phyloP scores from a whole-genome alignment of 2,329 filamentous ascomycete genomes.

The Cadophora sp. region DNA sequence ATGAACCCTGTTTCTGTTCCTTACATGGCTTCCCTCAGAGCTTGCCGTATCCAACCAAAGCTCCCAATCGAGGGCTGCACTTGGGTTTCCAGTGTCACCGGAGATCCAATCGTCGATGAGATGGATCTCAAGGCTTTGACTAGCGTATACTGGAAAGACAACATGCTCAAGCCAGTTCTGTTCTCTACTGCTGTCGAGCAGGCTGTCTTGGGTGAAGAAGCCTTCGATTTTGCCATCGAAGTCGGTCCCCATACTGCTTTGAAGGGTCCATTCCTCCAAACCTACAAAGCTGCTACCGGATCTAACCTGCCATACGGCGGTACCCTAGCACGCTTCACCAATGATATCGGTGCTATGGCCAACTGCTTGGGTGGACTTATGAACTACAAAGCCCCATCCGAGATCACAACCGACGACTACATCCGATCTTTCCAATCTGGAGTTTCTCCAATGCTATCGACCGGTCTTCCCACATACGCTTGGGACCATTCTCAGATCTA shows the following conservation, averaged over 20 bases:
- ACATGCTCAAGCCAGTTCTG: constrained; percentile 46
- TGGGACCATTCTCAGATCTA: constrained; percentile 32
- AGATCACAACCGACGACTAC: constrained; percentile 18
- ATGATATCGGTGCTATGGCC: constrained; percentile 22
- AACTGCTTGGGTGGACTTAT: constrained; percentile 21
- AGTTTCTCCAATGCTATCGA: constrained; percentile 5
- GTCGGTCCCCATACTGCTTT: constrained; percentile 38
- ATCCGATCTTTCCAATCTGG: constrained; percentile 12
- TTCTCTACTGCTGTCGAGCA: constrained; percentile 50
- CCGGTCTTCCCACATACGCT: constrained; percentile 31
- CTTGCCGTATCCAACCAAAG: constrained; percentile 16
- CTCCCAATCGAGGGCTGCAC: constrained; percentile 16
- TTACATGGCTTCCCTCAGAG: constrained; percentile 22
- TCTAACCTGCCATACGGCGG: constrained; percentile 30
- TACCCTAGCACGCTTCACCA: constrained; percentile 23
- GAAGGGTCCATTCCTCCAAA: constrained; percentile 33
- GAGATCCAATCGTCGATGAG: constrained; percentile 23
- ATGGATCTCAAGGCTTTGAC: constrained; percentile 26
- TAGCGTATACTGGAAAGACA: constrained; percentile 27
- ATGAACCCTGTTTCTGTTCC: constrained; percentile 31
- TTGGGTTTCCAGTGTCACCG: constrained; percentile 27
- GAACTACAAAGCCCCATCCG: constrained; percentile 20
- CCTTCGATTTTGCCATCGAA: constrained; percentile 34
- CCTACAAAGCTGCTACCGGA: constrained; percentile 25
- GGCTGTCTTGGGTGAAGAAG: constrained; percentile 16